A percentile compares a stretch with the other conserved stretches of the same genome.
These are phyloP conservation scores for Tetracladium setigerum DNA, from an alignment of 495 filamentous ascomycete genomes.

Conservation along the genomic window DNA sequence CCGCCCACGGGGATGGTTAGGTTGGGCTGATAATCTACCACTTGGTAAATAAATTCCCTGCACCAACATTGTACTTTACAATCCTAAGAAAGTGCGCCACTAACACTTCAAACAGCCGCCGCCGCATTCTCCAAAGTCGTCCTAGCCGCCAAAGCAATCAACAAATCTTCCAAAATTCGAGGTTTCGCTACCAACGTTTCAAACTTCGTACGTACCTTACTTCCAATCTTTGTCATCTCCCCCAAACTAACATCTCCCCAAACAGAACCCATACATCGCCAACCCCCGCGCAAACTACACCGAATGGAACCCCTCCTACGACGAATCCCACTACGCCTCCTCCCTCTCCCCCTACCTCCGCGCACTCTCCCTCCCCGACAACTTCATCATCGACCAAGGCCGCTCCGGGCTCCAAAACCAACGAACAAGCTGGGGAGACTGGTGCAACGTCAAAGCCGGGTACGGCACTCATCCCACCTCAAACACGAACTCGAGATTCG, in stretches of 20 bases:
- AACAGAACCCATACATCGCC: slow-evolving; percentile 45
- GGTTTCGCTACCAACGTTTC: slow-evolving; percentile 72
- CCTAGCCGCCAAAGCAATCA: slow-evolving; percentile 37
- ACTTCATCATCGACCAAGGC: slow-evolving; percentile 54
- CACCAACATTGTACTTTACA: slow-evolving; percentile 43
- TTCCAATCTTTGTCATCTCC: too few species aligned
- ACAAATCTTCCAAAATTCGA: slow-evolving; percentile 47
- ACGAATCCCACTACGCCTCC: slow-evolving; percentile 66
- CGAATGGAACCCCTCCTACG: slow-evolving; percentile 47
- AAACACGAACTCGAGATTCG: slow-evolving; percentile 48
- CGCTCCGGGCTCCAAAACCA: slow-evolving; percentile 56
- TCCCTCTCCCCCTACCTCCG: slow-evolving; percentile 52
- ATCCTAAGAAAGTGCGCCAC: too few species aligned
- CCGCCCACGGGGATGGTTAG: slow-evolving; percentile 77
- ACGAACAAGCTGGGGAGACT: slow-evolving; percentile 65
- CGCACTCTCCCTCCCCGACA: slow-evolving; percentile 55
- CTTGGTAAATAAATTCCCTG: slow-evolving; percentile 58
- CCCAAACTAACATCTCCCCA: too few species aligned
- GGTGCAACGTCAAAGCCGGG: slow-evolving; percentile 74
- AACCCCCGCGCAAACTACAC: slow-evolving; percentile 42
- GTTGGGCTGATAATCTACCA: slow-evolving; percentile 67
- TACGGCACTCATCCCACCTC: slow-evolving; percentile 61
- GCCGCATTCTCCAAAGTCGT: slow-evolving; percentile 9
- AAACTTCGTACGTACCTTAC: slow-evolving; percentile 38
- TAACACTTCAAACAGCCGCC: slow-evolving; percentile 4